Base-by-base conservation (phyloP, 805 yeast genomes). In the Wickerhamomyces silvicola region DNA sequence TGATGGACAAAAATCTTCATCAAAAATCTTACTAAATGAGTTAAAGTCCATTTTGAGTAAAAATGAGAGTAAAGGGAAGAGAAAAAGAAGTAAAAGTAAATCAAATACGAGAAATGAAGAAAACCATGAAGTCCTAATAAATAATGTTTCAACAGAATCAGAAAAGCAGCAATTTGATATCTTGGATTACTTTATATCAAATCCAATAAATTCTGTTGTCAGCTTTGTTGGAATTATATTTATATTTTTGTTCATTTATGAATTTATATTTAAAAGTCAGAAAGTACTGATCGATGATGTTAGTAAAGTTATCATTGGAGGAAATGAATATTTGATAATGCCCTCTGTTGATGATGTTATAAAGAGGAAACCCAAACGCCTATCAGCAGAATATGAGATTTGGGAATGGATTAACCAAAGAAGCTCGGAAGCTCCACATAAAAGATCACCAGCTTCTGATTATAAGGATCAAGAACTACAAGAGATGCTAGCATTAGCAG, bases 1-100 rank as follows among this genome's bases (percentile, higher is more conserved):
- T 35, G 76, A 78, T 24, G 94, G 92, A 0, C 94, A 83, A 52
- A 76, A 72, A 42, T 76, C 73, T 15, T 65, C 81, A 1, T 64
- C 72, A 32, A 42, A 36, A 5, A 59, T 66, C 2, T 42, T 80
- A 51, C 56, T 72, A 4, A 59, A 58, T 7, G 75, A 71, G 33
- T 19, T 64, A 5, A 54, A 50, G 30, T 47, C 44, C 5, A 53
- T 59, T 9, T 48, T 62, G 9, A 19, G 45, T 1, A 45, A 42
- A 11, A 31, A 42, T 14, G 36, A 22, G 10, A 38, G 29, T 22
- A 27, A 37, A 8, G 27, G 38, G 14, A 45, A 35, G 22, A 45
- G 31, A 27, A 45, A 35, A 18, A 42, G 35, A 25, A 32, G 46
- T 15, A 48, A 39, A 28, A 42, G 39, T 18, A 39, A 35, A 27